A percentile compares a stretch with the other conserved stretches of the same genome.
phyloP scores from a whole-genome alignment of 2,329 filamentous ascomycete genomes.

The Dryadomyces sulphureus region DNA sequence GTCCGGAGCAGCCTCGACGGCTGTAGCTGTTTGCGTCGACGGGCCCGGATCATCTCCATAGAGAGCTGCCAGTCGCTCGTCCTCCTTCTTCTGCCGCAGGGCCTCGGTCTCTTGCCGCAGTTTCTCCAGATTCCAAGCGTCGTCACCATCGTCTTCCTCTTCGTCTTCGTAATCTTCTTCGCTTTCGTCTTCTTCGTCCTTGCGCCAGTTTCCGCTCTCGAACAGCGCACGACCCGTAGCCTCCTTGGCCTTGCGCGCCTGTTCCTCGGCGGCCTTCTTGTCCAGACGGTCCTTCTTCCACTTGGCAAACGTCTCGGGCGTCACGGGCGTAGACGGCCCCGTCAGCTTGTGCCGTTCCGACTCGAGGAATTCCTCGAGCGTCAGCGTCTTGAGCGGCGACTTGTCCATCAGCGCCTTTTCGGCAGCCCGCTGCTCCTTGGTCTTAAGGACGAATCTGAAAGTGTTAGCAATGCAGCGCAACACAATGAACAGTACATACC shows the following conservation, averaged over 20 bases:
- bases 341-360: slow-evolving; percentile 91
- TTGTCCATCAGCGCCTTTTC: slow-evolving; percentile 96
- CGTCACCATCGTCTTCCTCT: slow-evolving; percentile 20
- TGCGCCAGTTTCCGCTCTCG: slow-evolving; percentile 86
- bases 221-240: slow-evolving; percentile 91
- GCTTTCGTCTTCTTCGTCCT: slow-evolving; percentile 48
- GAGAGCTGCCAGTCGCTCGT: slow-evolving; percentile 40
- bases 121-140: slow-evolving; percentile 63
- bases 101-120: slow-evolving; percentile 75
- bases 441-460: slow-evolving; percentile 82
- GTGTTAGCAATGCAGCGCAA: background rate
- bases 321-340: slow-evolving; percentile 84
- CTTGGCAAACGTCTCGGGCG: slow-evolving; percentile 78
- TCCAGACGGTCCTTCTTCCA: slow-evolving; percentile 92
- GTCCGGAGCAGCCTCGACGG: slow-evolving; percentile 12
- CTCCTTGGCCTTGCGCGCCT: slow-evolving; percentile 83
- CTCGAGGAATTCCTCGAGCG: slow-evolving; percentile 93
- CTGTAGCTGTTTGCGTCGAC: slow-evolving; percentile 1
- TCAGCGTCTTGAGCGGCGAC: slow-evolving; percentile 83
- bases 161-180: slow-evolving; percentile 41
- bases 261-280: slow-evolving; percentile 91
- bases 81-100: slow-evolving; percentile 59
- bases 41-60: slow-evolving; percentile 3
- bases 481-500: slow-evolving; percentile 41
- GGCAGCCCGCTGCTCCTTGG: slow-evolving; percentile 86